These are phyloP conservation scores for Metahyphopichia silvanorum DNA, from an alignment of 805 yeast species.

Conservation along the genomic window DNA sequence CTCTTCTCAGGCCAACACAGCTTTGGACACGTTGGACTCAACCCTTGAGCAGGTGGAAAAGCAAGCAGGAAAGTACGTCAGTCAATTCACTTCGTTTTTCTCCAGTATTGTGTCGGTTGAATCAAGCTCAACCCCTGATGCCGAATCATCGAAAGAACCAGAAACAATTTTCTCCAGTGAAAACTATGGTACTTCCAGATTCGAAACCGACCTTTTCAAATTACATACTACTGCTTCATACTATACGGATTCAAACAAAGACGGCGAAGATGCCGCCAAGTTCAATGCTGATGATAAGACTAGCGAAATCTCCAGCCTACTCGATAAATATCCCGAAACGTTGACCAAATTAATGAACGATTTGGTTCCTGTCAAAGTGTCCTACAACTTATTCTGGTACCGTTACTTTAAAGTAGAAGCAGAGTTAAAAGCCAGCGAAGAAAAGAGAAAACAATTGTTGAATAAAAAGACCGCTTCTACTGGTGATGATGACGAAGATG, in stretches of 20 bases:
- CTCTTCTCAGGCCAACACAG: constrained; percentile 46
- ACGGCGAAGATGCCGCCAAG: constrained; percentile 7
- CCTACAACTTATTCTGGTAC: constrained; percentile 70
- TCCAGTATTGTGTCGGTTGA: constrained; percentile 30
- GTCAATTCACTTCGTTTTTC: constrained; percentile 57
- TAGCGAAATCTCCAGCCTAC: constrained; percentile 45
- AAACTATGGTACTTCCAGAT: constrained; percentile 37
- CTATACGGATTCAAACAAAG: constrained; percentile 14
- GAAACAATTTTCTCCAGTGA: constrained; percentile 18
- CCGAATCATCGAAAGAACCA: constrained; percentile 7
- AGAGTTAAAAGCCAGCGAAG: constrained; percentile 58
- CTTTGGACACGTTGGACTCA: constrained; percentile 67
- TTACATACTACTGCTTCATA: constrained; percentile 31
- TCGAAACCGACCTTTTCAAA: constrained; percentile 36
- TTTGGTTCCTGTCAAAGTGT: constrained; percentile 62
- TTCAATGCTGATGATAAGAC: constrained; percentile 50
- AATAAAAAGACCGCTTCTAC: constrained; percentile 17
- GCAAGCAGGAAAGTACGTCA: constrained; percentile 58
- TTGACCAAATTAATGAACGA: constrained; percentile 54
- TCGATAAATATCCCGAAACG: constrained; percentile 45
- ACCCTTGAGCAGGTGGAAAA: constrained; percentile 71
- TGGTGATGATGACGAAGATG: constrained; percentile 34
- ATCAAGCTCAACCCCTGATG: constrained; percentile 10
- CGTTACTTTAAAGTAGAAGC: constrained; percentile 57
- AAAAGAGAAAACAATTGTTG: constrained; percentile 61